Conservation (phyloP, 2,329 filamentous ascomycete species). For the Zymoseptoria crescenta region DNA sequence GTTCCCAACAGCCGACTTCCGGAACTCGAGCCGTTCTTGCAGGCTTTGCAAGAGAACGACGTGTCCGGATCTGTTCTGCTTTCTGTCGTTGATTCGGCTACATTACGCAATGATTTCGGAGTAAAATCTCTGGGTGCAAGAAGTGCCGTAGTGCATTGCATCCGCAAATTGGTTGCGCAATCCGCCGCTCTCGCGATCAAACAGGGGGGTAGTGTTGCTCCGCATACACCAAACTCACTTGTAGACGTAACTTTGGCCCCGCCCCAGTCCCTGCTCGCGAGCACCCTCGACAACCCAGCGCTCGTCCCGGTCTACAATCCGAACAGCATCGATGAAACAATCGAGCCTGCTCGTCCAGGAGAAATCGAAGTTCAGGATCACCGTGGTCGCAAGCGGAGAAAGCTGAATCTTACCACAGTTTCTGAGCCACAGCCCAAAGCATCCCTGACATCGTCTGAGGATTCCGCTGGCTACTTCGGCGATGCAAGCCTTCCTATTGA, state of each 20-base stretch:
- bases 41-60: constrained; percentile 51
- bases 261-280: neutral
- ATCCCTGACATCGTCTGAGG: neutral
- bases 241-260: constrained; percentile 6
- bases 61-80: constrained; percentile 60
- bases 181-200: constrained; percentile 1
- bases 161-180: constrained; percentile 43
- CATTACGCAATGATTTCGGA: constrained; percentile 48
- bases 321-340: constrained; percentile 5
- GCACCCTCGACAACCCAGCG: neutral
- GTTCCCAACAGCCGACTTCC: constrained; percentile 39
- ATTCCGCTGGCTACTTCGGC: constrained; percentile 12
- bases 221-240: constrained; percentile 10
- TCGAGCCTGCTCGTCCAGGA: constrained; percentile 9
- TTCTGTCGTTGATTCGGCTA: constrained; percentile 40
- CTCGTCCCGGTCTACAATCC: constrained; percentile 5
- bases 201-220: neutral
- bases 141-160: constrained; percentile 49
- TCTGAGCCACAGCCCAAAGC: neutral
- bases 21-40: constrained; percentile 46
- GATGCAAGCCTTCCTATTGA: constrained; percentile 23
- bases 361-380: constrained; percentile 24
- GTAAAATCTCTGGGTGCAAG: constrained; percentile 53
- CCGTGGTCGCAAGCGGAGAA: constrained; percentile 29
- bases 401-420: constrained; percentile 18